Evolutionary conservation across 202 grass and related monocot genomes (phyloP).

Genomic region (Hordeum pubiflorum): DNA sequence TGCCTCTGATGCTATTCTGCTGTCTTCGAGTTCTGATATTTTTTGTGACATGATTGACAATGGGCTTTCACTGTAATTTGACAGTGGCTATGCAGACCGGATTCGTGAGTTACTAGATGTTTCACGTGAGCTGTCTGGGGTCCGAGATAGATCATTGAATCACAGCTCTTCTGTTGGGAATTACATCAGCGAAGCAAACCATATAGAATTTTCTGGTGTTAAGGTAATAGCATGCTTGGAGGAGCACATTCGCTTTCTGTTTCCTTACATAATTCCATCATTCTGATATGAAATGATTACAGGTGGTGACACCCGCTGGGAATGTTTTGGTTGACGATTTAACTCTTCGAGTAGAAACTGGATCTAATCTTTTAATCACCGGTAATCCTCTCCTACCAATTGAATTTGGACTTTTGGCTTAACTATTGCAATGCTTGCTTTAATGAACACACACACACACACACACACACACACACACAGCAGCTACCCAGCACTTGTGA

Average conservation of each 20-base stretch:
- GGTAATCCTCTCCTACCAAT: constrained; percentile 45
- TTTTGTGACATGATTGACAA: background rate
- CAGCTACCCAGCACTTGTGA: background rate
- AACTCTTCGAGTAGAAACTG: constrained; percentile 79
- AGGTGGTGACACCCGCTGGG: constrained; percentile 94
- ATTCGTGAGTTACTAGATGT: constrained; percentile 90
- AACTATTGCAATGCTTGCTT: constrained; percentile 9
- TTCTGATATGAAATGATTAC: constrained; percentile 45
- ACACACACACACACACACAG: background rate
- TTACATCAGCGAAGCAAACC: constrained; percentile 87
- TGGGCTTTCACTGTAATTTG: constrained; percentile 38
- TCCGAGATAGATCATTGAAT: constrained; percentile 43
- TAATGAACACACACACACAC: background rate
- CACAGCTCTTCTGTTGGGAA: constrained; percentile 52
- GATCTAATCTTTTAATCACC: constrained; percentile 97
- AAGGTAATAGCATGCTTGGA: constrained; percentile 54
- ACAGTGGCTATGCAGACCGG: constrained; percentile 96
- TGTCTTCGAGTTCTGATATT: constrained; percentile 14
- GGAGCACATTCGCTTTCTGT: constrained; percentile 14
- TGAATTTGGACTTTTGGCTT: background rate
- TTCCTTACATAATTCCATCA: constrained; percentile 9
- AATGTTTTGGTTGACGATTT: constrained; percentile 91
- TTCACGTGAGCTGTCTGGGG: constrained; percentile 61
- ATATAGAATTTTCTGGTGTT: constrained; percentile 91
- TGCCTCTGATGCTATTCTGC: background rate